Evolutionary conservation across 495 filamentous ascomycete genomes (phyloP).

Genomic region (Penicillium lagena): DNA sequence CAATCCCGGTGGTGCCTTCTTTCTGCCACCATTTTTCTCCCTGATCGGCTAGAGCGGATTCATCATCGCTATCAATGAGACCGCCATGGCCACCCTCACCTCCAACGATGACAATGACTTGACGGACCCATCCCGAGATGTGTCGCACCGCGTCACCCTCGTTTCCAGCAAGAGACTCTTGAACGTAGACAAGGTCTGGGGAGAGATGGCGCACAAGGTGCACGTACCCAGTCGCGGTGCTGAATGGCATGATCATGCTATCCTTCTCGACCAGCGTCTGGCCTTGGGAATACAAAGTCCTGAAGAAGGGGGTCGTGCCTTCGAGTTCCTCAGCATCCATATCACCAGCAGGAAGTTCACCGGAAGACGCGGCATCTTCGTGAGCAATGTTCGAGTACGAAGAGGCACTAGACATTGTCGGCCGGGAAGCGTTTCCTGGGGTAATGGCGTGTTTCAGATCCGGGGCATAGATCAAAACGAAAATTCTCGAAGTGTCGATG

Average conservation of each 20-base stretch:
- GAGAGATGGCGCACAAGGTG: conserved; percentile 79
- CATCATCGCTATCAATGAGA: conserved; percentile 85
- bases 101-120: conserved; percentile 78
- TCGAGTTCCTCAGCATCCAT: conserved; percentile 17
- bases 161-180: conserved; percentile 67
- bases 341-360: conserved; percentile 48
- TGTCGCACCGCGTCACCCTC: conserved; percentile 62
- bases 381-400: conserved; percentile 84
- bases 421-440: conserved; percentile 29
- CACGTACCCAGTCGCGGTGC: conserved; percentile 65
- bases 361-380: conserved; percentile 65
- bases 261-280: conserved; percentile 72
- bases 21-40: conserved; percentile 74
- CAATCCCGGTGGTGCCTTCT: conserved; percentile 73
- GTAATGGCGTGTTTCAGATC: conserved; percentile 58
- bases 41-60: conserved; percentile 52
- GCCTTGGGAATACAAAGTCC: conserved; percentile 70
- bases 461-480: conserved; percentile 84
- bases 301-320: conserved; percentile 52
- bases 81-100: conserved; percentile 78
- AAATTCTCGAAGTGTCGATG: conserved; percentile 61
- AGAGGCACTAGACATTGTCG: conserved; percentile 64
- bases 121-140: conserved; percentile 78
- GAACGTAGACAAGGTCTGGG: conserved; percentile 78
- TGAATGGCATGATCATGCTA: conserved; percentile 82